Conservation (phyloP, 768 basidiomycete genomes). For the Lactarius akahatsu region DNA sequence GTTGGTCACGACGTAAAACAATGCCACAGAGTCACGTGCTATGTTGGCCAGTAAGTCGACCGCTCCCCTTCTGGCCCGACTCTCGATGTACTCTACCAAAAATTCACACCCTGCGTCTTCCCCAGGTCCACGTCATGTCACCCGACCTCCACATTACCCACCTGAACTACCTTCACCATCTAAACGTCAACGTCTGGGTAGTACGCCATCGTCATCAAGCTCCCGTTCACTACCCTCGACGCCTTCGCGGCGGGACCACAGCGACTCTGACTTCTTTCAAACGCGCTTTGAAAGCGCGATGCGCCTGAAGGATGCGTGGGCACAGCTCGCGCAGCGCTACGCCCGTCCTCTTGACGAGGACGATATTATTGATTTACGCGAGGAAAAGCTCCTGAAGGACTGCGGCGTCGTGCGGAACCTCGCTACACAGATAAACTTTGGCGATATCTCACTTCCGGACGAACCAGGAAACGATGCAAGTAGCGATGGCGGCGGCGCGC, state of each 20-base stretch:
- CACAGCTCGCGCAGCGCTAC: conserved; percentile 66
- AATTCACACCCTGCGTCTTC: conserved; percentile 52
- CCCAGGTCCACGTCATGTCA: conserved; percentile 38
- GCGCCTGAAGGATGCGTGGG: conserved; percentile 64
- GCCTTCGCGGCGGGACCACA: conserved; percentile 21
- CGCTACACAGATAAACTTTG: conserved; percentile 47
- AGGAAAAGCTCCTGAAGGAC: conserved; percentile 62
- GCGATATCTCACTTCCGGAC: conserved; percentile 46
- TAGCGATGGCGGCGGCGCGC: conserved; percentile 38
- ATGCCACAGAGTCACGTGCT: conserved; percentile 3
- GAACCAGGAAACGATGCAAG: conserved; percentile 39
- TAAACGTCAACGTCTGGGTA: conserved; percentile 51
- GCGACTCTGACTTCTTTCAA: conserved; percentile 46
- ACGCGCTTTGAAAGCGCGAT: conserved; percentile 56
- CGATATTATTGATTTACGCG: conserved; percentile 71
- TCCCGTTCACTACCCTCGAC: conserved; percentile 30
- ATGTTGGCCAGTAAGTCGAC: neutral
- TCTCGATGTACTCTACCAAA: conserved; percentile 19
- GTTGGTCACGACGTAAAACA: neutral
- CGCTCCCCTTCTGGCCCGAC: conserved; percentile 5
- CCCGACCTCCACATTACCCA: conserved; percentile 31
- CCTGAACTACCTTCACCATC: conserved; percentile 39
- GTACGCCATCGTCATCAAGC: conserved; percentile 44
- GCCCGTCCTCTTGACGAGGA: conserved; percentile 69
- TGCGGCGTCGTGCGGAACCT: conserved; percentile 59